These are phyloP conservation scores for Tetradesmus obliquus DNA, from an alignment of 139 green algal species.

Conservation along the genomic window DNA sequence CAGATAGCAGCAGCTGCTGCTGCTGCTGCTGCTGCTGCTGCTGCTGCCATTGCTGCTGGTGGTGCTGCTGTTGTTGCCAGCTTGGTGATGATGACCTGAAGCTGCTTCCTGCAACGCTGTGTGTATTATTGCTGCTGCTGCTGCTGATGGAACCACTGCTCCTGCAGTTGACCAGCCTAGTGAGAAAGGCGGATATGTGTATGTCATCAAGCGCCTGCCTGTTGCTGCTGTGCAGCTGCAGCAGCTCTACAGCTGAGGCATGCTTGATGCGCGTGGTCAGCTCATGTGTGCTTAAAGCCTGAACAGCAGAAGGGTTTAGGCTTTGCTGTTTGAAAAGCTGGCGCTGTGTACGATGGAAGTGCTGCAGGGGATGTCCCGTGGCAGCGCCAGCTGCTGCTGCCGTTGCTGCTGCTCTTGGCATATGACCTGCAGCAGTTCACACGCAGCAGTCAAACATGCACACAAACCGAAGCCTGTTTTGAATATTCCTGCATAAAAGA, in stretches of 20 bases:
- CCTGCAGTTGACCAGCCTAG: neutral
- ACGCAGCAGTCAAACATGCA: neutral
- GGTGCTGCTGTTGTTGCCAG: slow-evolving; percentile 4
- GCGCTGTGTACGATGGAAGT: neutral
- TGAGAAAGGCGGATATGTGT: slow-evolving; percentile 1
- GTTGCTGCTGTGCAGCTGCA: slow-evolving; percentile 14
- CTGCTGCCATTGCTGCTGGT: neutral
- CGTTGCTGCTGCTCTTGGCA: neutral
- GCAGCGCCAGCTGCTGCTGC: neutral
- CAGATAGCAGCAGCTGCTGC: slow-evolving; percentile 13
- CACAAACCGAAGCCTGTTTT: neutral
- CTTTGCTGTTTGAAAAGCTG: neutral
- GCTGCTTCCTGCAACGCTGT: too few species aligned
- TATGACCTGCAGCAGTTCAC: slow-evolving; percentile 7
- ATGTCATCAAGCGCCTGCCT: neutral
- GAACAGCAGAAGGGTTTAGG: neutral
- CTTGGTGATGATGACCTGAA: neutral
- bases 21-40: neutral
- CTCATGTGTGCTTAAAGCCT: neutral
- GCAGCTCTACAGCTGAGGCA: neutral
- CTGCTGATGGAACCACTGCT: neutral
- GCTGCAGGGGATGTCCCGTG: neutral
- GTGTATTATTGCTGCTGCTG: neutral
- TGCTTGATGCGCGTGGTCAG: slow-evolving; percentile 17
- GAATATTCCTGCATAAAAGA: too few species aligned